Percentiles rank a stretch among this genome's conserved stretches.
These are phyloP conservation scores for Malus orientalis DNA, from an alignment of 306 rosid genomes.

Conservation along the genomic window DNA sequence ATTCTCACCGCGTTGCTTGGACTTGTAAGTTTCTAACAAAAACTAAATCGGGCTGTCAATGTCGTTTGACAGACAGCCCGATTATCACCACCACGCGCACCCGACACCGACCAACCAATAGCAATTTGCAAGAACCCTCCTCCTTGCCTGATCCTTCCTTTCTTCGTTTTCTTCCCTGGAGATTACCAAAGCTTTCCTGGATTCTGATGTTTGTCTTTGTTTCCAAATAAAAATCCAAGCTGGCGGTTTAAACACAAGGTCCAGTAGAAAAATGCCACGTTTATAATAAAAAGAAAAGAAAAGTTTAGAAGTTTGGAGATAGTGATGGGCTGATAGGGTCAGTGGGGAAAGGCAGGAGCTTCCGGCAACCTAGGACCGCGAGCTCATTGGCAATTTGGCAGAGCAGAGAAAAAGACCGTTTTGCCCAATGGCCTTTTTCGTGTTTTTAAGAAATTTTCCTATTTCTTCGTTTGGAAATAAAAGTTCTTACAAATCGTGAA, in stretches of 20 bases:
- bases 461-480: too few relatives aligned
- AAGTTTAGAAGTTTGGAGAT: not conserved
- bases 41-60: constrained; percentile 56
- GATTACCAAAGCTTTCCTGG: not conserved
- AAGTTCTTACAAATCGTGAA: too few relatives aligned
- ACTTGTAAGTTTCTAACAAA: not conserved
- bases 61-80: constrained; percentile 70
- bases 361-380: not conserved
- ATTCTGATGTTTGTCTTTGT: not conserved
- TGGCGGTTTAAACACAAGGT: too few relatives aligned
- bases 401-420: not conserved
- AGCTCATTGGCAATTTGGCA: not conserved
- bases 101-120: not conserved
- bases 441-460: too few relatives aligned
- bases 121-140: not conserved
- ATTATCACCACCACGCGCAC: not conserved
- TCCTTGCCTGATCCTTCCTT: not conserved
- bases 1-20: constrained; percentile 30
- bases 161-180: not conserved
- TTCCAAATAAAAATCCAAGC: too few relatives aligned
- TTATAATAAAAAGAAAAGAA: not conserved
- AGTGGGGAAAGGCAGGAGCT: too few relatives aligned
- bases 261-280: not conserved
- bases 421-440: not conserved
- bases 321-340: not conserved